A percentile compares a stretch with the other conserved stretches of the same genome.
Evolutionary conservation across 2,329 filamentous ascomycete species (phyloP).

Genomic region (Neonectria hederae): DNA sequence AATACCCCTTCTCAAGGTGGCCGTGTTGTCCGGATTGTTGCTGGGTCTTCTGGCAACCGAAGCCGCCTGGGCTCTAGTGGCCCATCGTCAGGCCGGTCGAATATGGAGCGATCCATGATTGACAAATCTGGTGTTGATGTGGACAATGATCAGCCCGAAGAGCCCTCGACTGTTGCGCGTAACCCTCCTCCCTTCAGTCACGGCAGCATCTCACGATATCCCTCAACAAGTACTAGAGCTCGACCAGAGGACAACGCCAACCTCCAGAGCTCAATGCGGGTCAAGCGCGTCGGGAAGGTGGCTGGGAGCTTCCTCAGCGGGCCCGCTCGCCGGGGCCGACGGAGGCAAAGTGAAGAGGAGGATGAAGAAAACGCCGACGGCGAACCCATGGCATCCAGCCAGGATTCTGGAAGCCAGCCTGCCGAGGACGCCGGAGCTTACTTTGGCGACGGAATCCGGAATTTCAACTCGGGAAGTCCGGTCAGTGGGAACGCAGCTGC

Average conservation of each 20-base stretch:
- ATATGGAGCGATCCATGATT: constrained; percentile 45
- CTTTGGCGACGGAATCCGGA: constrained; percentile 55
- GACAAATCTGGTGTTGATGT: constrained; percentile 51
- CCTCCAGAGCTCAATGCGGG: constrained; percentile 77
- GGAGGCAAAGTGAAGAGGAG: constrained; percentile 62
- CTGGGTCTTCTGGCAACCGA: constrained; percentile 60
- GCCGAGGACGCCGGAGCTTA: constrained; percentile 55
- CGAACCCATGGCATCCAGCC: constrained; percentile 51
- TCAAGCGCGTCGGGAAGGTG: constrained; percentile 80
- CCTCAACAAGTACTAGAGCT: constrained; percentile 59
- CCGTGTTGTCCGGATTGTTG: constrained; percentile 64
- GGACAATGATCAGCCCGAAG: constrained; percentile 59
- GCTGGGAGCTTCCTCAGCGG: constrained; percentile 82
- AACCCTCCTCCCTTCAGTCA: constrained; percentile 58
- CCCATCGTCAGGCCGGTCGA: constrained; percentile 49
- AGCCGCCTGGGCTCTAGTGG: constrained; percentile 50
- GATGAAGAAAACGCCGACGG: constrained; percentile 57
- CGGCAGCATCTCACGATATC: constrained; percentile 63
- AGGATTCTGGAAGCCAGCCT: constrained; percentile 55
- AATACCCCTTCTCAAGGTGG: constrained; percentile 64
- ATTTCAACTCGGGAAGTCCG: constrained; percentile 68
- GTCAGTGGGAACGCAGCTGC: constrained; percentile 59
- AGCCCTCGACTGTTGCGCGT: constrained; percentile 58
- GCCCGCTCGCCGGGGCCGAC: constrained; percentile 78
- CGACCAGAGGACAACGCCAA: constrained; percentile 71